Conservation (phyloP, 2,329 filamentous ascomycete species). For the Xylaria sp. region DNA sequence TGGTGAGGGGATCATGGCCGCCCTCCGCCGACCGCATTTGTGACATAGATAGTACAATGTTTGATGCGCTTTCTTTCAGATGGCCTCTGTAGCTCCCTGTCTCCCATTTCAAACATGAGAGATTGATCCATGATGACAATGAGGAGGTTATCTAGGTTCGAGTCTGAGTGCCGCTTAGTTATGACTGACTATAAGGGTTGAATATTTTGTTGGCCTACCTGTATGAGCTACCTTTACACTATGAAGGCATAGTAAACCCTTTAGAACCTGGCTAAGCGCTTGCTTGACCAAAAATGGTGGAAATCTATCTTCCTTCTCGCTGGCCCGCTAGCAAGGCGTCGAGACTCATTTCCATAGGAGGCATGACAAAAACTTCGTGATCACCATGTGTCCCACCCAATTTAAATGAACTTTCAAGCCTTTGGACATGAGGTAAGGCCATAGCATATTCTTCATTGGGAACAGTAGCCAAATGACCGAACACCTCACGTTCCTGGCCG, state of each 20-base stretch:
- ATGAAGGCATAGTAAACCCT: conserved; percentile 7
- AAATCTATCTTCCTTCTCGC: conserved; percentile 3
- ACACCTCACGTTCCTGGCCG: conserved; percentile 16
- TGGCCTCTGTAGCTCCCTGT: conserved; percentile 2
- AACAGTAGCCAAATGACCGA: background rate
- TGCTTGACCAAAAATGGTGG: background rate
- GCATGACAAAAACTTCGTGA: conserved; percentile 15
- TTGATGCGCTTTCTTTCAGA: conserved; percentile 7
- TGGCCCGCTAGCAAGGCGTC: background rate
- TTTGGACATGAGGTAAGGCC: background rate
- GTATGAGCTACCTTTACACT: conserved; percentile 8
- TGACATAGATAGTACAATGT: conserved; percentile 10
- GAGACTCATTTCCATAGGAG: conserved; percentile 11
- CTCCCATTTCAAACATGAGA: conserved; percentile 7
- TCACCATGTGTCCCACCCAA: conserved; percentile 8
- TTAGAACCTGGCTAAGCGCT: conserved; percentile 6
- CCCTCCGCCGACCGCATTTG: background rate
- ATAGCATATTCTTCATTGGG: background rate
- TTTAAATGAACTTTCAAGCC: conserved; percentile 7
- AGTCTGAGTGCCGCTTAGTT: background rate
- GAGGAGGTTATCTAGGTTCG: conserved; percentile 14
- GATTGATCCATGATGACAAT: background rate
- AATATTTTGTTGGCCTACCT: background rate
- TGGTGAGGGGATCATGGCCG: conserved; percentile 8
- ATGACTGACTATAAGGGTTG: background rate